phyloP scores from a whole-genome alignment of 2,329 filamentous ascomycete species.

The Cercospora zeina region DNA sequence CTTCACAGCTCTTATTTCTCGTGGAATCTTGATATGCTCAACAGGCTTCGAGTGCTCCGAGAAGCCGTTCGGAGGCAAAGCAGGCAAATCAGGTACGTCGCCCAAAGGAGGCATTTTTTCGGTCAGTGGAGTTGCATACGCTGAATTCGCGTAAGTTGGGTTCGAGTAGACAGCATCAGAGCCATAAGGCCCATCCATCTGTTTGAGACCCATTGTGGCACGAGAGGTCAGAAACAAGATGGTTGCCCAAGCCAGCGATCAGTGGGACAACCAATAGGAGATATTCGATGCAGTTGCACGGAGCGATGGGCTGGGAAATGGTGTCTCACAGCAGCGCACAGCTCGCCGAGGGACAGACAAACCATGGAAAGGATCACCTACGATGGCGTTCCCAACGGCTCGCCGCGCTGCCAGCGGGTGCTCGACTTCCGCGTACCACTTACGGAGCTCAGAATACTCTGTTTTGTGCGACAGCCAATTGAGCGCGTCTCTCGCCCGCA shows the following conservation, averaged over 20 bases:
- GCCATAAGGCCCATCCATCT: slow-evolving; percentile 13
- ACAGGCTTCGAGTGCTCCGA: neutral
- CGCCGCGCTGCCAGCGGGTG: slow-evolving; percentile 11
- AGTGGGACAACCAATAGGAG: neutral
- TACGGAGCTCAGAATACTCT: slow-evolving; percentile 10
- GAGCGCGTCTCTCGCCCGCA: neutral
- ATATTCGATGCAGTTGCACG: neutral
- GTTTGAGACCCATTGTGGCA: slow-evolving; percentile 10
- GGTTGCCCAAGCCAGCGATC: neutral
- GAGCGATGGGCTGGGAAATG: neutral
- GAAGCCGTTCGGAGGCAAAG: neutral
- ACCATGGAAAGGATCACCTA: slow-evolving; percentile 2
- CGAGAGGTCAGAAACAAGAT: neutral
- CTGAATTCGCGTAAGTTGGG: slow-evolving; percentile 6
- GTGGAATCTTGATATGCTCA: slow-evolving; percentile 29
- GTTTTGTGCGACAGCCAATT: slow-evolving; percentile 7
- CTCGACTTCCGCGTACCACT: slow-evolving; percentile 12
- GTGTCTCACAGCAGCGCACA: slow-evolving; percentile 6
- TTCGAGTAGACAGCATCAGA: neutral
- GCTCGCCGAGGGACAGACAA: neutral
- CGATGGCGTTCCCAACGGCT: neutral
- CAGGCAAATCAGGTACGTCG: neutral
- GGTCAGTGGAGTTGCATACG: slow-evolving; percentile 12
- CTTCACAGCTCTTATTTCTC: slow-evolving; percentile 37
- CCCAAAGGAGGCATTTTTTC: slow-evolving; percentile 2